Conservation (phyloP, 129 eudicot species). For the Helianthus annuus region DNA sequence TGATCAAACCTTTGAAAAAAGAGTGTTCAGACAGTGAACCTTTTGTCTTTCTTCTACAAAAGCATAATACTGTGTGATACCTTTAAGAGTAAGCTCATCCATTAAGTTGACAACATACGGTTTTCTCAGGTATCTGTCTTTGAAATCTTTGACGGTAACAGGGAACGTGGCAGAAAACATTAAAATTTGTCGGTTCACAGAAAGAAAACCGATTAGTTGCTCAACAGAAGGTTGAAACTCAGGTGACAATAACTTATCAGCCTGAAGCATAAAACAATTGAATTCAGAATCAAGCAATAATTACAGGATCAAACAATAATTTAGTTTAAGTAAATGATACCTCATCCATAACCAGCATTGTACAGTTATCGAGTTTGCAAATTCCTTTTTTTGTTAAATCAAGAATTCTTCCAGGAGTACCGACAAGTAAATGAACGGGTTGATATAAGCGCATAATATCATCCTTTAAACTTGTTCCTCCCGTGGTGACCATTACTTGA, state of each 20-base stretch:
- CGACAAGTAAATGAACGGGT: constrained; percentile 77
- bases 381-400: constrained; percentile 67
- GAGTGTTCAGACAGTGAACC: constrained; percentile 78
- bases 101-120: constrained; percentile 73
- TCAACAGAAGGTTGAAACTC: constrained; percentile 72
- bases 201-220: constrained; percentile 60
- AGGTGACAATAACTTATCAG: constrained; percentile 75
- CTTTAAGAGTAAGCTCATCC: constrained; percentile 85
- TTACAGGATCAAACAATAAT: not conserved
- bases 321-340: constrained; percentile 24
- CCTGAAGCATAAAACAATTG: constrained; percentile 44
- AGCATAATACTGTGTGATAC: constrained; percentile 72
- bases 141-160: constrained; percentile 69
- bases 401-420: constrained; percentile 82
- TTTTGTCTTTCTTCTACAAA: constrained; percentile 86
- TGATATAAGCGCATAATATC: constrained; percentile 78
- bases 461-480: constrained; percentile 78
- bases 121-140: constrained; percentile 59
- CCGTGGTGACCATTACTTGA: constrained; percentile 80
- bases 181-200: constrained; percentile 63
- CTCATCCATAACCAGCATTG: constrained; percentile 82
- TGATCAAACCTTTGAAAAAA: constrained; percentile 68
- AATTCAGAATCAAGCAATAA: constrained; percentile 9
- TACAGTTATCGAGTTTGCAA: constrained; percentile 52
- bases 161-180: constrained; percentile 90